A percentile compares a stretch with the other conserved stretches of the same genome.
These are phyloP conservation scores for Echites panduratus DNA, from an alignment of 257 asterid species.

Conservation along the genomic window DNA sequence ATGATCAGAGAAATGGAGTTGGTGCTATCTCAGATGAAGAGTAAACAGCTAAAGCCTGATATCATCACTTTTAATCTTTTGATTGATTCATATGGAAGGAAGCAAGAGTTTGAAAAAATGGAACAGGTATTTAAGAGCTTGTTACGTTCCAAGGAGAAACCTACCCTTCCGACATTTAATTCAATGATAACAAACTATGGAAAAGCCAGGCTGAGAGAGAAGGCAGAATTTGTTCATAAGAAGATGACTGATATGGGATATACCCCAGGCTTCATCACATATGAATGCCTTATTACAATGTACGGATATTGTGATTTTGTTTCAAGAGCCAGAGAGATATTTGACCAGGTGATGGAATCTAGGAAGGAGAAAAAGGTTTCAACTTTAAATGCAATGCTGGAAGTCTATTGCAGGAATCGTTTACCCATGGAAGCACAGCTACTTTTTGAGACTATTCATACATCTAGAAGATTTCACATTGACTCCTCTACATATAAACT, in stretches of 20 bases:
- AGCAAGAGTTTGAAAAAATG: slow-evolving; percentile 91
- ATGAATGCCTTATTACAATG: slow-evolving; percentile 75
- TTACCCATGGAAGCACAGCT: slow-evolving; percentile 67
- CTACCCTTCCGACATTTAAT: slow-evolving; percentile 76
- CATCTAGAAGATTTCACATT: slow-evolving; percentile 33
- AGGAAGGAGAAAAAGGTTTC: slow-evolving; percentile 66
- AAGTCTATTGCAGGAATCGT: slow-evolving; percentile 70
- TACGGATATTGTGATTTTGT: slow-evolving; percentile 77
- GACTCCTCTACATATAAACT: slow-evolving; percentile 79
- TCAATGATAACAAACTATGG: slow-evolving; percentile 96
- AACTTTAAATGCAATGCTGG: slow-evolving; percentile 87
- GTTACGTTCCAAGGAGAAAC: slow-evolving; percentile 70
- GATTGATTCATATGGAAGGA: slow-evolving; percentile 85
- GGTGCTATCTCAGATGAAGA: slow-evolving; percentile 68
- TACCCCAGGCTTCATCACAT: slow-evolving; percentile 69
- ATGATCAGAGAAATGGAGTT: slow-evolving; percentile 86
- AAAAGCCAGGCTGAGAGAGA: slow-evolving; percentile 79
- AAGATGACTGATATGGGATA: slow-evolving; percentile 76
- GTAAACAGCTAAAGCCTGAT: slow-evolving; percentile 71
- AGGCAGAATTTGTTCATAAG: slow-evolving; percentile 50
- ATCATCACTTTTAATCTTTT: slow-evolving; percentile 70
- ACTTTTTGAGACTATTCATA: slow-evolving; percentile 56
- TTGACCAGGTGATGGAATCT: slow-evolving; percentile 47
- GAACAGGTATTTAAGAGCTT: slow-evolving; percentile 86
- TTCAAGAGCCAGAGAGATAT: slow-evolving; percentile 70